phyloP scores from a whole-genome alignment of 1,284 basidiomycete genomes.

The Porogramme epimiltina region DNA sequence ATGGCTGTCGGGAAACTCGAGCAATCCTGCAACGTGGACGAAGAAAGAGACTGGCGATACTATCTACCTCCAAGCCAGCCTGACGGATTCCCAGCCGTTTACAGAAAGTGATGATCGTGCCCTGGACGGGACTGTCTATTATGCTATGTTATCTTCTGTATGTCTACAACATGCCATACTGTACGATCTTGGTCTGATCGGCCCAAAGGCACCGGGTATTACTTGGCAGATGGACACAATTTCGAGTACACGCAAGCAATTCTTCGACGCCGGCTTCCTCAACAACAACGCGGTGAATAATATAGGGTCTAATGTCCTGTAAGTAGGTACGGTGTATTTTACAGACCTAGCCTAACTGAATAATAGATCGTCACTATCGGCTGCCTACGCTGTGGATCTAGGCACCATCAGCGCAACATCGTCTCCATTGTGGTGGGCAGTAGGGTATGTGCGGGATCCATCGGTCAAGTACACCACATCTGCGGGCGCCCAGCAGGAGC shows the following conservation, averaged over 20 bases:
- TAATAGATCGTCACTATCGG: conserved; percentile 22
- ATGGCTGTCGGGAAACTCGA: conserved; percentile 20
- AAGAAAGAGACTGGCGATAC: conserved; percentile 7
- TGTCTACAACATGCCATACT: too few relatives aligned
- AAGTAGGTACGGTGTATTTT: too few relatives aligned
- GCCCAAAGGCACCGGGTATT: conserved; percentile 8
- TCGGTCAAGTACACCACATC: conserved; percentile 21
- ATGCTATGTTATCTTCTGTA: conserved; percentile 22
- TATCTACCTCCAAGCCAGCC: conserved; percentile 19
- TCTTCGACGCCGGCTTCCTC: conserved; percentile 14
- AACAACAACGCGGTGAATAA: neutral
- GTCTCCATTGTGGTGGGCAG: conserved; percentile 24
- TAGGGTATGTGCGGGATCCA: conserved; percentile 27
- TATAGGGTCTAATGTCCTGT: neutral
- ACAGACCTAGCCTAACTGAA: too few relatives aligned
- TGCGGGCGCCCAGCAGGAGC: conserved; percentile 22
- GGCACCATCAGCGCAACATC: conserved; percentile 22
- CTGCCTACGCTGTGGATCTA: conserved; percentile 23
- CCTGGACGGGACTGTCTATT: conserved; percentile 24
- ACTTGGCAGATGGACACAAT: conserved; percentile 20
- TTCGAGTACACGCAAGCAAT: conserved; percentile 6
- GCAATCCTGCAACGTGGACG: conserved; percentile 13
- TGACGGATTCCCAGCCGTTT: conserved; percentile 13
- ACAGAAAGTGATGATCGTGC: conserved; percentile 21
- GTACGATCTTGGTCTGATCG: too few relatives aligned